Conservation (phyloP, 2,329 filamentous ascomycete species). For the Exophiala xenobiotica region DNA sequence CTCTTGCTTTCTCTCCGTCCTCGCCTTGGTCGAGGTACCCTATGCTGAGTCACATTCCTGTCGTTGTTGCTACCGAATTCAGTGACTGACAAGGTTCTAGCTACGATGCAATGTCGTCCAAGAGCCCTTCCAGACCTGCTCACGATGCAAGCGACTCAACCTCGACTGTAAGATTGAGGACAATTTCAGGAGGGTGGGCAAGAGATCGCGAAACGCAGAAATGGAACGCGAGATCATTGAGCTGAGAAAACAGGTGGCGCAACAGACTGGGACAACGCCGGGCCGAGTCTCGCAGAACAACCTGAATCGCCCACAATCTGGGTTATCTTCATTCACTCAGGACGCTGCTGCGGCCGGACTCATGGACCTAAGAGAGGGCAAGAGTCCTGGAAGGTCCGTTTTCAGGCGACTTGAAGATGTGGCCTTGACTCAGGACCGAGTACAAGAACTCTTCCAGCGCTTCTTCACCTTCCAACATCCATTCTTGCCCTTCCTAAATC, state of each 20-base stretch:
- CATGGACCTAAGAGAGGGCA: slow-evolving; percentile 47
- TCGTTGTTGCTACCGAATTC: too few relatives aligned
- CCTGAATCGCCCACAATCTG: slow-evolving; percentile 9
- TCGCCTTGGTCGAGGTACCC: too few relatives aligned
- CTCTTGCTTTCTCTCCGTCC: neutral
- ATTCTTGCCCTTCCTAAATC: slow-evolving; percentile 63
- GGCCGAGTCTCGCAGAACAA: slow-evolving; percentile 12
- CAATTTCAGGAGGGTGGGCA: slow-evolving; percentile 67
- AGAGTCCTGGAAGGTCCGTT: slow-evolving; percentile 32
- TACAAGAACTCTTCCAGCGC: slow-evolving; percentile 51
- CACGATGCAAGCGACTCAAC: slow-evolving; percentile 61
- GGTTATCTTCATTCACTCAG: slow-evolving; percentile 37
- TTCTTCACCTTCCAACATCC: slow-evolving; percentile 66
- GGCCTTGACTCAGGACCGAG: slow-evolving; percentile 43
- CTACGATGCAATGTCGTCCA: slow-evolving; percentile 66
- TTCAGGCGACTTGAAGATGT: slow-evolving; percentile 54
- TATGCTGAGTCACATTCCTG: too few relatives aligned
- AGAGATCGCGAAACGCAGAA: slow-evolving; percentile 64
- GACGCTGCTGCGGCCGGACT: slow-evolving; percentile 52
- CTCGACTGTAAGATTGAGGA: slow-evolving; percentile 66
- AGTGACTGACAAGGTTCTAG: slow-evolving; percentile 42
- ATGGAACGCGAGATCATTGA: slow-evolving; percentile 60
- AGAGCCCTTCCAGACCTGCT: slow-evolving; percentile 62
- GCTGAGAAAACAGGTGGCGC: slow-evolving; percentile 47
- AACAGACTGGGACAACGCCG: slow-evolving; percentile 14